phyloP scores from a whole-genome alignment of 225 moss, liverwort and hornwort species.

The Sphagnum tenellum region DNA sequence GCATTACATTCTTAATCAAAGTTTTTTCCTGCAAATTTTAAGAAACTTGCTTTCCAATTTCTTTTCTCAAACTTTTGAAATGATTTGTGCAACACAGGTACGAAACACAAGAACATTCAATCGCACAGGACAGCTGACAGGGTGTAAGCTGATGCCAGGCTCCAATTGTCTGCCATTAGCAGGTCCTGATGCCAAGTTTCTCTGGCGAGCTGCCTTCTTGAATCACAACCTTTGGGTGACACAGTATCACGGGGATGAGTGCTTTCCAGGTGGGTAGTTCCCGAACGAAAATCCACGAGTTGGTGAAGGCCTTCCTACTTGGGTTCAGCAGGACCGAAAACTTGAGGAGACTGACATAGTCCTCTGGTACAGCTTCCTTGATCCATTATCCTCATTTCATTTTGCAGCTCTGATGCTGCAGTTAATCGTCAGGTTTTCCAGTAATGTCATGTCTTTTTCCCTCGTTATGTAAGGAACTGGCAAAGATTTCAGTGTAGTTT shows the following conservation, averaged over 20 bases:
- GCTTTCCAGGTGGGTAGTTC: conserved; percentile 92
- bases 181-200: conserved; percentile 90
- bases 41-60: background rate
- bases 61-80: background rate
- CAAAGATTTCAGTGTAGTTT: too few relatives aligned
- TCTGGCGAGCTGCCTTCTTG: conserved; percentile 79
- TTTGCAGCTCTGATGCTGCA: too few relatives aligned
- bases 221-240: conserved; percentile 95
- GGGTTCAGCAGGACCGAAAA: conserved; percentile 82
- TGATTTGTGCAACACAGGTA: conserved; percentile 35
- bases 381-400: too few relatives aligned
- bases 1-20: too few relatives aligned
- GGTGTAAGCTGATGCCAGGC: conserved; percentile 91
- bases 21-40: background rate
- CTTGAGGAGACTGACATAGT: conserved; percentile 92
- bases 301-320: conserved; percentile 89
- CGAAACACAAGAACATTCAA: conserved; percentile 83
- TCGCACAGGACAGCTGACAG: conserved; percentile 82
- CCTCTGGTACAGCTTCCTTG: conserved; percentile 45
- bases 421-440: too few relatives aligned
- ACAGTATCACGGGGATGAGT: conserved; percentile 66
- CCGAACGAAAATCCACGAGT: conserved; percentile 96
- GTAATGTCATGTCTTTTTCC: too few relatives aligned
- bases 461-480: too few relatives aligned
- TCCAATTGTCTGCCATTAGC: conserved; percentile 89